Percentiles rank a stretch among this genome's conserved stretches.
These are phyloP conservation scores for Lichtheimia ramosa DNA, from an alignment of 371 early-diverging fungal genomes.

Conservation along the genomic window DNA sequence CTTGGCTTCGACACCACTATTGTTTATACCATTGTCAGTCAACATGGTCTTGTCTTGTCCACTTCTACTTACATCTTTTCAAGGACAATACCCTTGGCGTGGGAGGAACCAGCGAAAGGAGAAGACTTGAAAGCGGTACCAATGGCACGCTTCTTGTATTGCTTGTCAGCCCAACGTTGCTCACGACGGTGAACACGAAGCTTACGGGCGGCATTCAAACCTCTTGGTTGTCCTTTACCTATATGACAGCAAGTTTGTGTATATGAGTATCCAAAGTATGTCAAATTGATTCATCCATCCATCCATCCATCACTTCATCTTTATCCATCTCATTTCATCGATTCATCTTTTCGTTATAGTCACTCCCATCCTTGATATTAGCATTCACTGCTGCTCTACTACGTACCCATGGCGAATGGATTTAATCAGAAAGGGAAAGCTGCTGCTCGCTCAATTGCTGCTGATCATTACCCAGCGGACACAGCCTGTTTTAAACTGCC, in stretches of 20 bases:
- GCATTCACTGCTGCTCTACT: too few species aligned
- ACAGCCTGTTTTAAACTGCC: too few species aligned
- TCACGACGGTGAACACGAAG: constrained; percentile 96
- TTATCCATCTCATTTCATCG: background rate
- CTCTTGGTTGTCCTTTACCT: constrained; percentile 95
- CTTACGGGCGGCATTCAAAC: constrained; percentile 99
- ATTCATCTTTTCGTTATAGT: background rate
- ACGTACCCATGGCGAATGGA: constrained; percentile 4
- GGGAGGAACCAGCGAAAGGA: constrained; percentile 99
- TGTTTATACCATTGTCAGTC: background rate
- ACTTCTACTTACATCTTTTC: constrained; percentile 99
- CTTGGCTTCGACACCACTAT: constrained; percentile 99
- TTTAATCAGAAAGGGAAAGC: background rate
- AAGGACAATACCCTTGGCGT: constrained; percentile 99
- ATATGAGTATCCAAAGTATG: background rate
- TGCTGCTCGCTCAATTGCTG: too few species aligned
- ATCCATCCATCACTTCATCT: constrained; percentile 12
- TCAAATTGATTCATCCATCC: constrained; percentile 11
- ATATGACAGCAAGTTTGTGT: constrained; percentile 11
- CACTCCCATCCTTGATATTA: too few species aligned
- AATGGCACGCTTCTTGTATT: constrained; percentile 97
- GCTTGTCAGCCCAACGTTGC: constrained; percentile 99
- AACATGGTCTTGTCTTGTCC: too few species aligned
- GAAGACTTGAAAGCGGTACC: constrained; percentile 98
- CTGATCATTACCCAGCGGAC: too few species aligned